Base-by-base conservation (phyloP, 75 land plant species). In the Selaginella tamariscina region DNA sequence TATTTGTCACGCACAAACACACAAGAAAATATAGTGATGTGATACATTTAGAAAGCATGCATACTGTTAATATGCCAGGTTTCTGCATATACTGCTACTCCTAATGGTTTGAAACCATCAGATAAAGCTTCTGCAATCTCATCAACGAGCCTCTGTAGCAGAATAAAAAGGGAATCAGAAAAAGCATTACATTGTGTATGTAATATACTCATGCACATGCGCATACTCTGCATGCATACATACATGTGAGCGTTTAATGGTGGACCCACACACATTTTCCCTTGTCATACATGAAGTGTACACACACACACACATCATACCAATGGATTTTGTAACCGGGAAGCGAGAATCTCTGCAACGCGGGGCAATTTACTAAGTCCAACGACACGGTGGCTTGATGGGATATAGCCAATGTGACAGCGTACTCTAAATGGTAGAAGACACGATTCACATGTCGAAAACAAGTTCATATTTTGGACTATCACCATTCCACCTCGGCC, bases 331-430 rank as follows among this genome's bases (percentile, higher is more conserved):
- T 92, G 97, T 1, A 92, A 71, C 67, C 94, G 79, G 60, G 77
- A 82, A 24, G 87, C 86, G 76, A 86, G 86, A 27, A 84, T 68
- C 64, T 92, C 87, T 28, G 94, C 79, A 1, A 88, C 97, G 9
- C 97, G 77, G 1, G 94, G 79, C 22, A 92, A 79, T 75, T 92
- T 92, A 78, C 97, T 92, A 23, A 92, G 73, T n/a, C 97, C 97
- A 1, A 92, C 79, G 64, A 92, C 97, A 22, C 87, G 79, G 31
- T 88, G 78, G 0, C 84, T 80, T 26, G 85, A 78, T 20, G 97
- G 85, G 2, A 92, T 77, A 62, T 92, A 92, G 27, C 85, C 93
- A 2, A 92, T 77, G 72, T 92, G 97, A 64, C 89, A 88, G 9
- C 82, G 72, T 1, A 86, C 73, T 31, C 81, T 78, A 59, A 92